A percentile compares a stretch with the other conserved stretches of the same genome.
phyloP scores from a whole-genome alignment of 2,329 filamentous ascomycete genomes.

The Paecilomyces sp. region DNA sequence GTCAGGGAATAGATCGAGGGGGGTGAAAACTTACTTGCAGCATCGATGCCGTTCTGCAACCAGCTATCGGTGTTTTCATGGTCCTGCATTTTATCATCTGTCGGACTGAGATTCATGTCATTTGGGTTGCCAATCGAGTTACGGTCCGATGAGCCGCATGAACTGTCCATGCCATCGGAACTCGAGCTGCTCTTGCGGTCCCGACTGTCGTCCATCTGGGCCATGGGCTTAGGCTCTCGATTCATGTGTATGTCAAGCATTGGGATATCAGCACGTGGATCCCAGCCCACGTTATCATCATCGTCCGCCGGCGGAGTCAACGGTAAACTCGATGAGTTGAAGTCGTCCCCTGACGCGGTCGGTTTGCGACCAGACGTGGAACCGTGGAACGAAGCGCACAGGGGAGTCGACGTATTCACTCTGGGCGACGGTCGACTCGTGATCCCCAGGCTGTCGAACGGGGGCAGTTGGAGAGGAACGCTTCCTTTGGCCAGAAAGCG shows the following conservation, averaged over 20 bases:
- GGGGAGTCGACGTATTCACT: neutral
- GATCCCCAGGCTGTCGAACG: conserved; percentile 47
- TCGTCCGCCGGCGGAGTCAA: conserved; percentile 36
- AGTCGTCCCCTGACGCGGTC: conserved; percentile 14
- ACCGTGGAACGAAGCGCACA: conserved; percentile 14
- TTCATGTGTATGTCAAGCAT: conserved; percentile 21
- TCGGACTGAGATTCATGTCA: conserved; percentile 21
- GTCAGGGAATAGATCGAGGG: neutral
- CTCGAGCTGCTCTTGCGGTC: conserved; percentile 20
- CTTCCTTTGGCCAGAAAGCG: conserved; percentile 29
- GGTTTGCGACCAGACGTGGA: conserved; percentile 12
- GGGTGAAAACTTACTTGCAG: conserved; percentile 23
- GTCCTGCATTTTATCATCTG: conserved; percentile 24
- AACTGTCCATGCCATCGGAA: conserved; percentile 18
- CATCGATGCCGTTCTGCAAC: conserved; percentile 30
- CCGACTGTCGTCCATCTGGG: conserved; percentile 22
- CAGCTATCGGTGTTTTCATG: conserved; percentile 24
- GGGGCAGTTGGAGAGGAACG: conserved; percentile 43
- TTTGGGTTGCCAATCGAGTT: conserved; percentile 21
- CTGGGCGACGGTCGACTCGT: conserved; percentile 20
- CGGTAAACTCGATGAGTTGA: conserved; percentile 24
- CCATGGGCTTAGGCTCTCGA: conserved; percentile 16
- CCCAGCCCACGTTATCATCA: conserved; percentile 31
- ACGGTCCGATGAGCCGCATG: conserved; percentile 23
- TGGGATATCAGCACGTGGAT: conserved; percentile 22